Base-by-base conservation (phyloP, 768 basidiomycete species). In the Mycena amicta region DNA sequence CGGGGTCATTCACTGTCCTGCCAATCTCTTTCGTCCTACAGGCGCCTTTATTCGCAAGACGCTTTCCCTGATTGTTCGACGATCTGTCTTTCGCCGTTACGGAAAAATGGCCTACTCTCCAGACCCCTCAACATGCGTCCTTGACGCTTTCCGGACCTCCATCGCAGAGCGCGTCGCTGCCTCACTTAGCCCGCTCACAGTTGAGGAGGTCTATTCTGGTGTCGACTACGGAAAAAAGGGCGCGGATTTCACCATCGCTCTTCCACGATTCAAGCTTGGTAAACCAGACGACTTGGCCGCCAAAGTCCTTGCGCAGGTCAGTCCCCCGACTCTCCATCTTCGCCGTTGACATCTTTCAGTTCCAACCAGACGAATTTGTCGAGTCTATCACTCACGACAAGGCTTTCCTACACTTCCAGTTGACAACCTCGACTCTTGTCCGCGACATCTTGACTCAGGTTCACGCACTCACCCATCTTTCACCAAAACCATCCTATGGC, bases 171-270 rank as follows among this genome's bases (percentile, higher is more conserved):
- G 82, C 59, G 68, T 93, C 27, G 83, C 86, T 6, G 85, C 89
- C 51, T 81, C 84, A 0, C 73, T 93, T 5, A 85, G 86, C 27
- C 73, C 74, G 2, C 73, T 96, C 52, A 80, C 88, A 0, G 59
- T 93, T 26, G 90, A 91, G 39, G 85, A 92, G 67, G 93, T 87
- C 0, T 97, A 92, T 73, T 71, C 81, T 23, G 95, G 92, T 22
- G 89, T 97, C 0, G 90, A 95, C 70, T 91, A 89, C 62, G 93
- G 92, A 31, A 93, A 95, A 75, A 95, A 95, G 74, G 93, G 91
- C n/a, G 87, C 83, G 43, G 96, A 98, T 75, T 94, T 97, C 65
- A 90, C 90, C 0, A 84, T 98, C 20, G 94, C 96, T 0, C 73
- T 98, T 50, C 92, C 95, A n/a, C 84, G 95, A 61, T 98, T 95